Evolutionary conservation across 2,329 filamentous ascomycete genomes (phyloP).

Genomic region (Conoideocrella luteorostrata): DNA sequence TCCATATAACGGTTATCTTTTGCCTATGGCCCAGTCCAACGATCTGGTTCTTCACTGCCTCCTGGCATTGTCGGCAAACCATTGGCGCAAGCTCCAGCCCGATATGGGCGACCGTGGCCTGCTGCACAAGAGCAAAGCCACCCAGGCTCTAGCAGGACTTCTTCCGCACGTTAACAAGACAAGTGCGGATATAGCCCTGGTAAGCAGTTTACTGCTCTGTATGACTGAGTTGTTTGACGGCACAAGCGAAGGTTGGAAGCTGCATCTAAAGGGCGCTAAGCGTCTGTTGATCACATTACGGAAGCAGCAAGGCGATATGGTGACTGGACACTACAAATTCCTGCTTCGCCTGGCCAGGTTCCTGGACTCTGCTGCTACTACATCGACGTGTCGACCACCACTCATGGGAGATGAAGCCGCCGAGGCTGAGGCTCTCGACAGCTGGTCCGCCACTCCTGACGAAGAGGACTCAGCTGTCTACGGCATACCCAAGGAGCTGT

Average conservation of each 20-base stretch:
- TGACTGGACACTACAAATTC: slow-evolving; percentile 34
- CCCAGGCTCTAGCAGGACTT: slow-evolving; percentile 23
- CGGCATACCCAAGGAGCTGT: slow-evolving; percentile 29
- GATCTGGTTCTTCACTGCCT: slow-evolving; percentile 27
- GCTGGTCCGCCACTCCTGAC: slow-evolving; percentile 18
- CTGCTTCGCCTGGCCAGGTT: slow-evolving; percentile 25
- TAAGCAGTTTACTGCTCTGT: slow-evolving; percentile 33
- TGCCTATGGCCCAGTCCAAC: slow-evolving; percentile 27
- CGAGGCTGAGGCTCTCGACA: slow-evolving; percentile 20
- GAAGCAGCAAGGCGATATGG: slow-evolving; percentile 22
- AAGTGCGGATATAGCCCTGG: slow-evolving; percentile 29
- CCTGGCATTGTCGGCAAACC: slow-evolving; percentile 26
- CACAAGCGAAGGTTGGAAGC: slow-evolving; percentile 34
- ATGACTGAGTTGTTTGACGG: slow-evolving; percentile 38
- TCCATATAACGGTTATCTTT: slow-evolving; percentile 25
- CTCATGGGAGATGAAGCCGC: slow-evolving; percentile 26
- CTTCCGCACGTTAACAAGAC: slow-evolving; percentile 27
- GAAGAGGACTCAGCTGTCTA: slow-evolving; percentile 28
- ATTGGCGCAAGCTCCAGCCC: slow-evolving; percentile 28
- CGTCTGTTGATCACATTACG: slow-evolving; percentile 27
- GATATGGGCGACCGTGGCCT: slow-evolving; percentile 22
- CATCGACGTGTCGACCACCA: slow-evolving; percentile 26
- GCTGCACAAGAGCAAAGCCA: slow-evolving; percentile 25
- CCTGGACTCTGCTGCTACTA: slow-evolving; percentile 27
- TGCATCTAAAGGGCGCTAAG: slow-evolving; percentile 36